These are phyloP conservation scores for Brassica balearica DNA, from an alignment of 441 rosid species.

Conservation along the genomic window DNA sequence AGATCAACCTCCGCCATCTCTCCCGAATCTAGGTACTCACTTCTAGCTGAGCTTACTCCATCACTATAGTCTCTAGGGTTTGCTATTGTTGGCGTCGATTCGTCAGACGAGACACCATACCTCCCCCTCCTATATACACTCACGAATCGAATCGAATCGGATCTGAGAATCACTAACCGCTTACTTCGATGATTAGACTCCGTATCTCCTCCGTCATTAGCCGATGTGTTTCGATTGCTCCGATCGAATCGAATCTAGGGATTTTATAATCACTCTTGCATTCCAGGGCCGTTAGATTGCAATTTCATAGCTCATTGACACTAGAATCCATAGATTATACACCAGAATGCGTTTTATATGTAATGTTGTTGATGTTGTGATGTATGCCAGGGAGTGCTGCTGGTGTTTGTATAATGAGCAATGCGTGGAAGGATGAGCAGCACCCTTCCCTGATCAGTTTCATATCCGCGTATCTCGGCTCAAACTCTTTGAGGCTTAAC, in stretches of 20 bases:
- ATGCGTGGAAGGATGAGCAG: constrained; percentile 74
- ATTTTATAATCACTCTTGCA: not conserved
- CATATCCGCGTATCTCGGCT: constrained; percentile 67
- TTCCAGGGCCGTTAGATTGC: not conserved
- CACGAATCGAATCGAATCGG: too few species aligned
- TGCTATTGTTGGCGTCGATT: too few species aligned
- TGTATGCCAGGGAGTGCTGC: constrained; percentile 38
- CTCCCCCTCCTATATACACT: too few species aligned
- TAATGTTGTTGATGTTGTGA: not conserved
- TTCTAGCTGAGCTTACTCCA: too few species aligned
- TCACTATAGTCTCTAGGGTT: too few species aligned
- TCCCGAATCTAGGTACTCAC: too few species aligned
- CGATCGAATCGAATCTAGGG: constrained; percentile 5
- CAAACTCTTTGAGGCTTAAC: constrained; percentile 84
- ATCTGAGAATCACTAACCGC: not conserved
- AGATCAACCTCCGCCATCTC: too few species aligned
- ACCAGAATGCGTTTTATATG: not conserved
- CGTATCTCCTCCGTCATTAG: constrained; percentile 2
- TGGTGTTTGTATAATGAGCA: constrained; percentile 92
- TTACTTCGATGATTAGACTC: constrained; percentile 4
- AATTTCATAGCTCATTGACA: not conserved
- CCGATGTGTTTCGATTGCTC: not conserved
- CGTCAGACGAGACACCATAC: too few species aligned
- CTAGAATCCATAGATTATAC: not conserved
- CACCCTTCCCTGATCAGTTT: constrained; percentile 70